Evolutionary conservation across 1,284 basidiomycete genomes (phyloP), one percentile per base, ranked within the genome.

Genomic region (Cryptococcus hybrid): DNA sequence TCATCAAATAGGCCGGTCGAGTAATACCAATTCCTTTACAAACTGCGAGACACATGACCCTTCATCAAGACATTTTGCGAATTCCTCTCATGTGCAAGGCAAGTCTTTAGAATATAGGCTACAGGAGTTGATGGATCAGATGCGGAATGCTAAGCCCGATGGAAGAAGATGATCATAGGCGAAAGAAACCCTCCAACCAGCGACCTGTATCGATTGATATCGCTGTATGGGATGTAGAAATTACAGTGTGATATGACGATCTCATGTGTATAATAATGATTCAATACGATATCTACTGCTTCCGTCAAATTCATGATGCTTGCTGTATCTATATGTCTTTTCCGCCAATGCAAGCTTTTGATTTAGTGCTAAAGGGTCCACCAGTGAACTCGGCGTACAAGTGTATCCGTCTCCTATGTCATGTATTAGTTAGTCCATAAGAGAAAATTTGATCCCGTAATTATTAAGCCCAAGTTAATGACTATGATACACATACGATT

Each of bases 91-190:
- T 44, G 59, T 59, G 7, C 24, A 51, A 15, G 62, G 56, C 30
- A 59, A 54, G 35, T 60, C 62, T 0, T 72, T 76, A 12, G 73
- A 76, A 59, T 73, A 76, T 51, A 51, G 74, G 18, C 56, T 76
- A 39, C 74, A 76, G 64, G 69, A 70, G 42, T 58, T 76, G 51
- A 60, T 76, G 64, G 73, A 76, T 61, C 60, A 66, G 50, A 55
- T 76, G 50, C 61, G 60, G 39, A 49, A 36, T 30, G 47, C 43
- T 40, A 44, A 52, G 54, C 13, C 52, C 48, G 45, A 52, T 8
- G 48, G 15, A 46, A 11, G 34, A 50, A 15, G 13, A n/a, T 11
- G 43, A 47, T 13, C 8, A 44, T n/a, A n/a, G 7, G n/a, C 7
- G 43, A 44, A 24, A 44, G 8, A 44, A 15, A 12, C 15, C 15